Percentiles rank a stretch among this genome's conserved stretches.
These are phyloP conservation scores for Fusarium pseudoanthophilum DNA, from an alignment of 2,329 filamentous ascomycete species.

Conservation along the genomic window DNA sequence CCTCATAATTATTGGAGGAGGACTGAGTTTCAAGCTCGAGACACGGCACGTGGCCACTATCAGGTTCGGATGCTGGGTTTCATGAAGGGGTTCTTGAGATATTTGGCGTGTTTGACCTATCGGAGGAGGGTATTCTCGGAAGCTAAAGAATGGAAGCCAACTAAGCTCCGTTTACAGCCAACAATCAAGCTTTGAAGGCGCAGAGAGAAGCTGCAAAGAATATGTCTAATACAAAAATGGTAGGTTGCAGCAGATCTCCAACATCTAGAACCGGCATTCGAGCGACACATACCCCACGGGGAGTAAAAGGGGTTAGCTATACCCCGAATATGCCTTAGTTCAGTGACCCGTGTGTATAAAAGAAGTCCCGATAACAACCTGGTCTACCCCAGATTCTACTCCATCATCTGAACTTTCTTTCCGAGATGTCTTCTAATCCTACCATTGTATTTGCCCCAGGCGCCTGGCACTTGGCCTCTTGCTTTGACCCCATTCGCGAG, in stretches of 20 bases:
- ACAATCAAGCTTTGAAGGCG: neutral
- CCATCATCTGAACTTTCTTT: neutral
- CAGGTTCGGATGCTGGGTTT: neutral
- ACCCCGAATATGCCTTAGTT: neutral
- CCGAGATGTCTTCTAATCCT: slow-evolving; percentile 7
- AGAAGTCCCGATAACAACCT: neutral
- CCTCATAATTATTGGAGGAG: neutral
- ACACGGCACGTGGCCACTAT: neutral
- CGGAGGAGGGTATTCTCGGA: neutral
- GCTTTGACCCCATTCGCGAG: slow-evolving; percentile 46
- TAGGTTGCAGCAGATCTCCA: neutral
- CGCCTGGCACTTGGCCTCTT: slow-evolving; percentile 50
- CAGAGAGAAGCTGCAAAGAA: neutral
- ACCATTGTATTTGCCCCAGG: slow-evolving; percentile 53
- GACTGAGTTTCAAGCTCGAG: neutral
- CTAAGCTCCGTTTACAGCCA: neutral
- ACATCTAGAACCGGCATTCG: neutral
- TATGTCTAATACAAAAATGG: neutral
- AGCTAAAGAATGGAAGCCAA: neutral
- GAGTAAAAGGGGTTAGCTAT: neutral
- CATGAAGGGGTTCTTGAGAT: neutral
- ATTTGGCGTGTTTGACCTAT: neutral
- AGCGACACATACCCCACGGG: neutral
- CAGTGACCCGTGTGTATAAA: neutral
- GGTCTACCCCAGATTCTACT: slow-evolving; percentile 1